Evolutionary conservation across 306 rosid species (phyloP).

Genomic region (Rosa rugosa): DNA sequence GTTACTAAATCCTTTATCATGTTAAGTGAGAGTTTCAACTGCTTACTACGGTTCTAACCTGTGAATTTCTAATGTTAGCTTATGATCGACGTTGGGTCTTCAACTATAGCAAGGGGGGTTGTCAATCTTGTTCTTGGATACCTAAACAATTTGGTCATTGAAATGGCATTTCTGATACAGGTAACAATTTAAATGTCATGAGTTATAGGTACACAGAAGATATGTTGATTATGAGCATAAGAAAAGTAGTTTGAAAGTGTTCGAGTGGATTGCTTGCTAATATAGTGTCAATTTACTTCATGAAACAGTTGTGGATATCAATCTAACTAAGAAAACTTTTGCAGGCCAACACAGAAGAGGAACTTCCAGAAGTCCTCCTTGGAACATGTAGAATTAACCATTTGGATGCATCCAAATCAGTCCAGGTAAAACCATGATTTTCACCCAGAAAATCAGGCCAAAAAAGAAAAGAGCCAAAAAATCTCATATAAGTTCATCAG

Average conservation of each 20-base stretch:
- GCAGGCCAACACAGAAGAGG: conserved; percentile 79
- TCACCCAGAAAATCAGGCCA: background rate
- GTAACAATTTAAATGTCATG: conserved; percentile 24
- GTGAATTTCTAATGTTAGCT: conserved; percentile 40
- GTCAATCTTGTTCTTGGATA: conserved; percentile 85
- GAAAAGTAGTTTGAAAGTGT: background rate
- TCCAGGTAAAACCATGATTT: conserved; percentile 32
- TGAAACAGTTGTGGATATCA: background rate
- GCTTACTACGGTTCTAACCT: conserved; percentile 19
- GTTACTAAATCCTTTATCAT: conserved; percentile 4
- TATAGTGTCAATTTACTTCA: background rate
- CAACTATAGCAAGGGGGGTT: conserved; percentile 87
- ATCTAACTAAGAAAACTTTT: background rate
- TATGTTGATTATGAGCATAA: background rate
- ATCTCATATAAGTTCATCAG: background rate
- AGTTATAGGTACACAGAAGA: background rate
- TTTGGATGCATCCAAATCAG: conserved; percentile 67
- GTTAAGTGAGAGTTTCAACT: background rate
- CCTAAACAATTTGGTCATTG: conserved; percentile 83
- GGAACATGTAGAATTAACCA: conserved; percentile 85
- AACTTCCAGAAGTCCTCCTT: conserved; percentile 76
- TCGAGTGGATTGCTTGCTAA: background rate
- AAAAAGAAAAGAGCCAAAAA: background rate
- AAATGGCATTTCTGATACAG: conserved; percentile 93
- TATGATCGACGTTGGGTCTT: conserved; percentile 70